A percentile compares a stretch with the other conserved stretches of the same genome.
phyloP scores from a whole-genome alignment of 306 rosid genomes.

The Macrotyloma uniflorum region DNA sequence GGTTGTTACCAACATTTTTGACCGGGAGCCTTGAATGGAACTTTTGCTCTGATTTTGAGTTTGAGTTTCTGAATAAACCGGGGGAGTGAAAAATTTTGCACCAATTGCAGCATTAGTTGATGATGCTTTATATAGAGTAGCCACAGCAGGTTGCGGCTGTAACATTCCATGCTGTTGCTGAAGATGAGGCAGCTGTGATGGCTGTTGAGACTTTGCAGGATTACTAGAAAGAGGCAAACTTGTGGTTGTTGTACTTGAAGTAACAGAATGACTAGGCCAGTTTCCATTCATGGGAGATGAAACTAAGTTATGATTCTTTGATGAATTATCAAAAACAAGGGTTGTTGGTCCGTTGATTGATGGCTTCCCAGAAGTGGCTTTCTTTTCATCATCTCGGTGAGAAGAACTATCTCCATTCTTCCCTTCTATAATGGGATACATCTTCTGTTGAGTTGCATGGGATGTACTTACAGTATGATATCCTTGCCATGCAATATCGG shows the following conservation, averaged over 20 bases:
- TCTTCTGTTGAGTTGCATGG: constrained; percentile 50
- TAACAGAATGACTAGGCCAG: constrained; percentile 45
- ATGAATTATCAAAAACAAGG: constrained; percentile 61
- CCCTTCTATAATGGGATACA: constrained; percentile 44
- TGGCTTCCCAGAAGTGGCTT: constrained; percentile 47
- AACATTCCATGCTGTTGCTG: constrained; percentile 49
- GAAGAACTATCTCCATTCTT: constrained; percentile 41
- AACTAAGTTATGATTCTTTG: constrained; percentile 54
- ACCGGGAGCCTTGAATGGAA: constrained; percentile 42
- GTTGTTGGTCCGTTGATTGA: constrained; percentile 51
- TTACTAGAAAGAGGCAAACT: constrained; percentile 38
- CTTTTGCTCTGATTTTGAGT: constrained; percentile 39
- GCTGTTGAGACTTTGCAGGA: constrained; percentile 52
- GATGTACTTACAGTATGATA: constrained; percentile 45
- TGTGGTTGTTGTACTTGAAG: constrained; percentile 36
- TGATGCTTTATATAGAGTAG: constrained; percentile 36
- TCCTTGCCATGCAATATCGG: constrained; percentile 45
- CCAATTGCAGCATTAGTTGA: constrained; percentile 34
- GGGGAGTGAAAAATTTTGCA: constrained; percentile 32
- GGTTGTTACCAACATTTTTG: constrained; percentile 46
- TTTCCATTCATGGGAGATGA: constrained; percentile 47
- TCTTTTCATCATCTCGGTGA: constrained; percentile 44
- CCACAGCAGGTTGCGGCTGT: constrained; percentile 46
- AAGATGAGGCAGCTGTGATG: constrained; percentile 50
- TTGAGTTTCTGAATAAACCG: constrained; percentile 44